Evolutionary conservation across 352 stramenopile species (phyloP), one percentile per base, ranked within the genome.

Genomic region (Pythium vanterpoolii): DNA sequence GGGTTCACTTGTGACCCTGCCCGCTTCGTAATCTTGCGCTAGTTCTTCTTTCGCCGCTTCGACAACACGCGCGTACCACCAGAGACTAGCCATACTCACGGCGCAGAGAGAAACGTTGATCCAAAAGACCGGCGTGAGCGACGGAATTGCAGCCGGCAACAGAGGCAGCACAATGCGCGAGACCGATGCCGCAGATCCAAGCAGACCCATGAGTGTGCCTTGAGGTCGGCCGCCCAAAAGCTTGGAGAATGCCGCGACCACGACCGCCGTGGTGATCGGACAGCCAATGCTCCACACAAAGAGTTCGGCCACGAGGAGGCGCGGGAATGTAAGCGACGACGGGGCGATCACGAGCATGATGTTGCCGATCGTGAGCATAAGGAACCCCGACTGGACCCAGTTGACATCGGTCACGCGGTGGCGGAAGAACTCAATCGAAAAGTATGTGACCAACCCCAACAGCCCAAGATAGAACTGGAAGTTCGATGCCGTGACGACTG

Each of bases 401-500:
- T 52, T 83, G 26, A 89, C 79, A 39, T 93, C 81, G 13, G 74
- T 74, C 26, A 93, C 69, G 48, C 55, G 71, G 53, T 88, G 73
- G 51, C 81, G 79, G 56, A 89, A 90, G 47, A 77, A 83, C 45
- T 93, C 83, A 24, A 93, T 90, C 18, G 78, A 85, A 44, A 91
- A 86, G 50, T 93, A 93, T 26, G 79, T 77, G 10, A 91, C 51
- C 10, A 93, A 63, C 0, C 83, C 83, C n/a, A 93, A 60, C 27
- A 90, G 42, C 19, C 83, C 83, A 16, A 91, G 52, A 51, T 90
- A 87, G 45, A 93, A 90, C 67, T 93, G 83, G 58, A 91, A 93
- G 47, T 88, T 89, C 46, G 83, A 90, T 2, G 83, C 81, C n/a
- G 72, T 66, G 23, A 87, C 69, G 21, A 93, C 78, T 7, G 81